Percentiles rank a stretch among this genome's conserved stretches.
Evolutionary conservation across 2,329 filamentous ascomycete species (phyloP).

Genomic region (Xylariales sp.): DNA sequence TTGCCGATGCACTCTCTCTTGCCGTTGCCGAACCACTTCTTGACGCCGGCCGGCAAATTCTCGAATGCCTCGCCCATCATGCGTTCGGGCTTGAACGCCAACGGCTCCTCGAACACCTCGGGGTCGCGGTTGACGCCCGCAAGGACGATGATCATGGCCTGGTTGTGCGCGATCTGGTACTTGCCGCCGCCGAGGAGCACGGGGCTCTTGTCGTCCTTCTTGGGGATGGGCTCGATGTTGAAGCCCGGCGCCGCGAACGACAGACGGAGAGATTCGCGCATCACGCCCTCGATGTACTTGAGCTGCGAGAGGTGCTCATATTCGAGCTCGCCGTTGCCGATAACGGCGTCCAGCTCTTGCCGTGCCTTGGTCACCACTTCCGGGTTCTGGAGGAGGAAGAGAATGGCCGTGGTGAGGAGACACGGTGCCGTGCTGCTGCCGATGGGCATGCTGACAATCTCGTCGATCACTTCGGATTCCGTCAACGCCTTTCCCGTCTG

Average conservation of each 20-base stretch:
- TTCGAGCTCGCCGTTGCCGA: conserved; percentile 58
- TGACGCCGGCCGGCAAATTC: conserved; percentile 57
- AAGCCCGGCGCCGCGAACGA: conserved; percentile 66
- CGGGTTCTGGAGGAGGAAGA: conserved; percentile 64
- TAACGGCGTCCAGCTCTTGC: conserved; percentile 64
- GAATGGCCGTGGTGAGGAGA: conserved; percentile 59
- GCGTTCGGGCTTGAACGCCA: conserved; percentile 60
- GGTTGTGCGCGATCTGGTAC: conserved; percentile 61
- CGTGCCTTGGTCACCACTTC: conserved; percentile 61
- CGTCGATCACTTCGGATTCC: conserved; percentile 72
- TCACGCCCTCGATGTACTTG: conserved; percentile 64
- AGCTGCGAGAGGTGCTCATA: conserved; percentile 63
- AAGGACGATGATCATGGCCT: conserved; percentile 62
- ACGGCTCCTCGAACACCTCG: conserved; percentile 59
- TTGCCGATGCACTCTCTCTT: conserved; percentile 64
- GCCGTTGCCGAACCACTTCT: conserved; percentile 65
- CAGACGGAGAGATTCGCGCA: conserved; percentile 66
- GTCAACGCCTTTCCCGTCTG: conserved; percentile 68
- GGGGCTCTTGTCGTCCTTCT: conserved; percentile 53
- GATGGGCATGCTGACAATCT: conserved; percentile 76
- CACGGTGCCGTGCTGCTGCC: conserved; percentile 64
- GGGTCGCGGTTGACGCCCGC: conserved; percentile 63
- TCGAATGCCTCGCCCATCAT: conserved; percentile 61
- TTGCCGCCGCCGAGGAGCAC: conserved; percentile 61
- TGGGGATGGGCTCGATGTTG: conserved; percentile 63